Base-by-base conservation (phyloP, 306 rosid genomes). In the Alnus rubra region DNA sequence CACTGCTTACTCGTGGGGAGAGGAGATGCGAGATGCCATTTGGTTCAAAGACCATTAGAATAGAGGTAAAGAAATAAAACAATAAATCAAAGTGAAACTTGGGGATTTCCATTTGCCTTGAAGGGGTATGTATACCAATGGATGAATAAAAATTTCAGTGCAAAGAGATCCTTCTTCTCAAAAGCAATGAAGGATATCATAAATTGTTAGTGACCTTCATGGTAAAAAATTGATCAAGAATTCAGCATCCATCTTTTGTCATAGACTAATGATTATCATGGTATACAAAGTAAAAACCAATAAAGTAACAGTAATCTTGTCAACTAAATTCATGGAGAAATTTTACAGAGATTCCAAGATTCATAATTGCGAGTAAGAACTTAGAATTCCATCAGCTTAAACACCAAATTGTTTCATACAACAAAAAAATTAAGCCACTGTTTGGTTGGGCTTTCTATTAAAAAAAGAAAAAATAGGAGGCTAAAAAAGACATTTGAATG, bases 261-360 rank as follows among this genome's bases (percentile, higher is more conserved):
- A 74, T 11, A 73, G 54, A 75, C 73, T 78, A 64, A 53, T 56
- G 70, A 78, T 78, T 39, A 39, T 39, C 44, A 39, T 39, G 44
- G 44, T 39, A 39, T 72, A 51, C 71, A 76, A 50, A 82, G 64
- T 35, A 51, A 37, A 53, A 67, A 76, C 72, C 60, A 54, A 56
- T 74, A 74, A 18, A 47, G 19, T 9, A 81, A 73, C 13, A 11
- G 28, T 69, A 18, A 33, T 49, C 64, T 30, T 13, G 56, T 68
- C n/a, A 31, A 64, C 19, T 14, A 14, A 33, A 35, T 35, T 64
- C 9, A 14, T 1, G 18, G 18, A 35, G 44, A 33, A 33, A 64
- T 18, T 64, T 31, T 6, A 64, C 47, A 4, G 15, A 35, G 19
- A 14, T 2, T 64, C 70, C 65, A 58, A 58, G 65, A 58, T 58